Evolutionary conservation across 2,329 filamentous ascomycete genomes (phyloP).

Genomic region (Zasmidium cellare): DNA sequence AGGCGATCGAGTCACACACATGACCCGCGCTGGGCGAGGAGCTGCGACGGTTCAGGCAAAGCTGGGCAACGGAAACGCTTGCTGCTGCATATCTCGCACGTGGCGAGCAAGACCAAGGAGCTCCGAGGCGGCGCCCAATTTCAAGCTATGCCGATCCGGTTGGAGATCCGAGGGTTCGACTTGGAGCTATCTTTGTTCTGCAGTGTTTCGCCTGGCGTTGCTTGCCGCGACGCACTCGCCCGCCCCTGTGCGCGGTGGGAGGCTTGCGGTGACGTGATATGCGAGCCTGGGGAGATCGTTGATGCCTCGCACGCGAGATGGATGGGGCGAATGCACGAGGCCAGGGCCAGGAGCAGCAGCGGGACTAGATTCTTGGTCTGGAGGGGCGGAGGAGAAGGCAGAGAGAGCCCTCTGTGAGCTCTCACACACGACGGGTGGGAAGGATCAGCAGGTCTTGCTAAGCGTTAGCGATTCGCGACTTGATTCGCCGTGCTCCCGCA

Average conservation of each 20-base stretch:
- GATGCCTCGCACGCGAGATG: conserved; percentile 22
- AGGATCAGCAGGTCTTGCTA: conserved; percentile 3
- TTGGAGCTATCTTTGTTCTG: conserved; percentile 21
- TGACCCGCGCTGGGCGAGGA: neutral
- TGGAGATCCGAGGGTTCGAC: conserved; percentile 22
- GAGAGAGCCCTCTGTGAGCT: neutral
- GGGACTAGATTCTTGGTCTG: neutral
- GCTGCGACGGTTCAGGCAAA: conserved; percentile 4
- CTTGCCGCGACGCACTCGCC: conserved; percentile 7
- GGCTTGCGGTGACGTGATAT: conserved; percentile 17
- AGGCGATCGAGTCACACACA: conserved; percentile 16
- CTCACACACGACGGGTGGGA: neutral
- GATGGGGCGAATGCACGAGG: conserved; percentile 6
- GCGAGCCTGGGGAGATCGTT: conserved; percentile 15
- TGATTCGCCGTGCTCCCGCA: neutral
- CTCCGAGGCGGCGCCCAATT: conserved; percentile 13
- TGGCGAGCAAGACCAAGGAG: conserved; percentile 21
- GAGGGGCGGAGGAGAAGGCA: neutral
- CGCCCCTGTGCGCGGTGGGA: conserved; percentile 5
- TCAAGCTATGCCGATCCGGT: conserved; percentile 30
- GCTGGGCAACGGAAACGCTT: conserved; percentile 16
- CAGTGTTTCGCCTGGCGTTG: conserved; percentile 11
- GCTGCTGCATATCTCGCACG: conserved; percentile 22
- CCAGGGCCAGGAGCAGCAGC: conserved; percentile 1
- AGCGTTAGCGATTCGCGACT: conserved; percentile 7